These are phyloP conservation scores for Acrocalymma vagum DNA, from an alignment of 2,329 filamentous ascomycete species.

Conservation along the genomic window DNA sequence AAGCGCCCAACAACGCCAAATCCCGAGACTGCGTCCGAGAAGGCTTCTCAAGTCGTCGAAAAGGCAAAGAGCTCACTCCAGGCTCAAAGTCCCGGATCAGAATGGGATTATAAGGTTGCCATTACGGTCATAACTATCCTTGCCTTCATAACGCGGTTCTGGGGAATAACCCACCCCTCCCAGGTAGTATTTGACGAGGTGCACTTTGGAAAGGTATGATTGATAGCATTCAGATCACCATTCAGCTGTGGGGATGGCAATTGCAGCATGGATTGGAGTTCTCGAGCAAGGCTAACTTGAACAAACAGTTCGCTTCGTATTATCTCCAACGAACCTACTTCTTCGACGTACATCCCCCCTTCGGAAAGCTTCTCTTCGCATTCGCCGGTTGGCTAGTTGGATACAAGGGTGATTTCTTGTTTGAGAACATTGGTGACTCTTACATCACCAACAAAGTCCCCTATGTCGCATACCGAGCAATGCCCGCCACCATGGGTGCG, in stretches of 20 bases:
- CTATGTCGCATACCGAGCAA: constrained; percentile 92
- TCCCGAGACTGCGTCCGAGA: constrained; percentile 37
- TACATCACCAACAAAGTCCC: constrained; percentile 97
- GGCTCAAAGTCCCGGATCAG: constrained; percentile 58
- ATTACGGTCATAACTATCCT: constrained; percentile 79
- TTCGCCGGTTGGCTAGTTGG: constrained; percentile 97
- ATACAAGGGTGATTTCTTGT: constrained; percentile 96
- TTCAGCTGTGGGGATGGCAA: constrained; percentile 1
- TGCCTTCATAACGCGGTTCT: constrained; percentile 93
- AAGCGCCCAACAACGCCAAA: constrained; percentile 48
- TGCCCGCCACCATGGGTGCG: constrained; percentile 90
- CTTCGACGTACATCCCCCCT: constrained; percentile 98
- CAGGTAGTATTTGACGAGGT: constrained; percentile 99
- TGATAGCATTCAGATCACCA: not conserved
- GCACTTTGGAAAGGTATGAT: constrained; percentile 94
- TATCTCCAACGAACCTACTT: constrained; percentile 98
- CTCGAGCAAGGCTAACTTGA: constrained; percentile 25
- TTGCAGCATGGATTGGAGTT: not conserved
- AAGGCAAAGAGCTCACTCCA: constrained; percentile 45
- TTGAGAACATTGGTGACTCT: constrained; percentile 99
- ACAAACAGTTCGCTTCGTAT: constrained; percentile 63
- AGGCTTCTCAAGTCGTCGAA: constrained; percentile 33
- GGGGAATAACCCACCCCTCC: constrained; percentile 92
- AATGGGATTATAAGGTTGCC: constrained; percentile 85
- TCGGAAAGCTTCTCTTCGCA: constrained; percentile 97